These are phyloP conservation scores for Monascus purpureus DNA, from an alignment of 495 filamentous ascomycete genomes.

Conservation along the genomic window DNA sequence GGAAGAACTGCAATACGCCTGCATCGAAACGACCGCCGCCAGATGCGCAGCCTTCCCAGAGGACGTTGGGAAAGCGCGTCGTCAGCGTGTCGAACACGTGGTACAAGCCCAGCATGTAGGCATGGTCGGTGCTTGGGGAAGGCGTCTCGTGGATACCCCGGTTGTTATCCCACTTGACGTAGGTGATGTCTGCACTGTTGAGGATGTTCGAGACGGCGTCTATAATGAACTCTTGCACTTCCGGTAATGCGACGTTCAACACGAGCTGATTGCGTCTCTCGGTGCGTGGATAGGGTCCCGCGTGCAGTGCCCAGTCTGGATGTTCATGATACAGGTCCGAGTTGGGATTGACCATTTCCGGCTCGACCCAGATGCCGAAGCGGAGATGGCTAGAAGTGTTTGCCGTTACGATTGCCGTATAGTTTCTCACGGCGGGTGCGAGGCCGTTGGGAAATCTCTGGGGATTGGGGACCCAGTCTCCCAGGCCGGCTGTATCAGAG, in stretches of 20 bases:
- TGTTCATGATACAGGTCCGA: conserved; percentile 38
- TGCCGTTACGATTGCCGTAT: conserved; percentile 26
- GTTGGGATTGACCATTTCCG: conserved; percentile 44
- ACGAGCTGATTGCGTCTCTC: conserved; percentile 36
- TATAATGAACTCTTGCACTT: conserved; percentile 44
- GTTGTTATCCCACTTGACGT: conserved; percentile 49
- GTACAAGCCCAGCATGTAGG: conserved; percentile 42
- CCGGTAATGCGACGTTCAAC: conserved; percentile 34
- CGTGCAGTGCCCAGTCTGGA: conserved; percentile 41
- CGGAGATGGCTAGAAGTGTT: conserved; percentile 27
- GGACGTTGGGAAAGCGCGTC: conserved; percentile 34
- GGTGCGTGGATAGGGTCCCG: conserved; percentile 35
- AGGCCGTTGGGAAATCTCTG: conserved; percentile 40
- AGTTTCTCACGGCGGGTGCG: conserved; percentile 21
- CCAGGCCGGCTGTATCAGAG: conserved; percentile 34
- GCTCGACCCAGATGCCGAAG: conserved; percentile 45
- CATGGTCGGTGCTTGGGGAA: conserved; percentile 31
- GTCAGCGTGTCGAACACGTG: conserved; percentile 39
- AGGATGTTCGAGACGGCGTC: conserved; percentile 29
- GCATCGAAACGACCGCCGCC: conserved; percentile 43
- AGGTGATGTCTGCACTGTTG: conserved; percentile 31
- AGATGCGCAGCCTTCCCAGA: conserved; percentile 44
- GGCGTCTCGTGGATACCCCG: conserved; percentile 37
- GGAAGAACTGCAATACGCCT: conserved; percentile 40
- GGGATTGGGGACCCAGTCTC: conserved; percentile 40